phyloP scores from a whole-genome alignment of 192 early-diverging fungal genomes.

The Spinellus fusiger region DNA sequence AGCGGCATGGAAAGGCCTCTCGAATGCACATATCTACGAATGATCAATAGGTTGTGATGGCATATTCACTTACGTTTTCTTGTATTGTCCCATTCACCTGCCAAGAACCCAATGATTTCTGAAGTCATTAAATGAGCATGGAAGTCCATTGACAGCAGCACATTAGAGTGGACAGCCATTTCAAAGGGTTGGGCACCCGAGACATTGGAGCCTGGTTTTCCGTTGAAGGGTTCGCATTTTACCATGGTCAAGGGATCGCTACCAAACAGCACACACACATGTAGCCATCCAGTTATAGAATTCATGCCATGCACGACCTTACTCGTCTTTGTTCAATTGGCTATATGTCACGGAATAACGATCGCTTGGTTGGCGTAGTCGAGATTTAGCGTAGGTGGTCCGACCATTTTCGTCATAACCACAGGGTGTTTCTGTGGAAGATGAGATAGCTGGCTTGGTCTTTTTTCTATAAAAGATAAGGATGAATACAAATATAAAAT shows the following conservation, averaged over 20 bases:
- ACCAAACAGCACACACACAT: not conserved
- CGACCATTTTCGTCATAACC: constrained; percentile 39
- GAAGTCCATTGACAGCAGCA: constrained; percentile 82
- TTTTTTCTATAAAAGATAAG: not conserved
- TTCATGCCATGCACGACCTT: constrained; percentile 3
- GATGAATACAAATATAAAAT: not conserved
- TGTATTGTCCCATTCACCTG: constrained; percentile 64
- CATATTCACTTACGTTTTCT: constrained; percentile 29
- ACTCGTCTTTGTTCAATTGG: constrained; percentile 37
- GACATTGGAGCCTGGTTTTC: constrained; percentile 56
- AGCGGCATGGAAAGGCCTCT: constrained; percentile 71
- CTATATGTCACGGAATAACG: constrained; percentile 36
- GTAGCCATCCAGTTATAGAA: constrained; percentile 1
- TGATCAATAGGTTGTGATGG: not conserved
- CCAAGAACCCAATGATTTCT: constrained; percentile 87
- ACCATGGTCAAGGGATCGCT: constrained; percentile 79
- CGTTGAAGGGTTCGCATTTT: constrained; percentile 71
- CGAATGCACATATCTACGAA: constrained; percentile 50
- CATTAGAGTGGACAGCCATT: constrained; percentile 67
- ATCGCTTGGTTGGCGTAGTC: constrained; percentile 42
- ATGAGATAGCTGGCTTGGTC: not conserved
- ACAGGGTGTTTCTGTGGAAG: not conserved
- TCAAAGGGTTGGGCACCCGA: constrained; percentile 77
- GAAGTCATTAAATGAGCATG: constrained; percentile 86
- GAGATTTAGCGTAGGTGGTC: constrained; percentile 47